phyloP scores from a whole-genome alignment of 2,329 filamentous ascomycete genomes.

The Amylocarpus encephaloides region DNA sequence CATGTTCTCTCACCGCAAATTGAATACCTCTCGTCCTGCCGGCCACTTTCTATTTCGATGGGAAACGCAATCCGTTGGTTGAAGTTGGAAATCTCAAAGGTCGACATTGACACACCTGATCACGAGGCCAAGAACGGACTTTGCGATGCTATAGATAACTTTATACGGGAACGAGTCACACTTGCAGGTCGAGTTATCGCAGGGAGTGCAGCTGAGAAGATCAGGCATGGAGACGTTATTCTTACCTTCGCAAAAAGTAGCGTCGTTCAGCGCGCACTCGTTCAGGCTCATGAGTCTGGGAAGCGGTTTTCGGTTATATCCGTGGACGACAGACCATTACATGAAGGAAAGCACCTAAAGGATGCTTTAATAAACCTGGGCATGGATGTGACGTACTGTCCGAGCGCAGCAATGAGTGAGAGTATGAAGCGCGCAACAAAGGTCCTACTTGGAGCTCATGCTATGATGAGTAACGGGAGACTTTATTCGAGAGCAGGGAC shows the following conservation, averaged over 20 bases:
- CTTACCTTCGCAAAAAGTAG: constrained; percentile 82
- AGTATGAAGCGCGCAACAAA: constrained; percentile 57
- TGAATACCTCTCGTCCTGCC: constrained; percentile 85
- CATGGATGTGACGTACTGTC: constrained; percentile 72
- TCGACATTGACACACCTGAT: constrained; percentile 81
- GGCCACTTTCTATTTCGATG: constrained; percentile 95
- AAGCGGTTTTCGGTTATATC: constrained; percentile 78
- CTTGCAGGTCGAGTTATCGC: constrained; percentile 84
- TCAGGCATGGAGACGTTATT: constrained; percentile 73
- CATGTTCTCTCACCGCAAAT: constrained; percentile 93
- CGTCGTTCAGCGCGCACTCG: constrained; percentile 76
- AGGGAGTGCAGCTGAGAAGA: constrained; percentile 65
- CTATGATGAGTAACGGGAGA: constrained; percentile 91
- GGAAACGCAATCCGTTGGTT: constrained; percentile 94
- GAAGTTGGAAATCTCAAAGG: constrained; percentile 84
- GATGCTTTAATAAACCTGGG: constrained; percentile 60
- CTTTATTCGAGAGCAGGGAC: constrained; percentile 86
- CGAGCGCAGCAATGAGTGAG: constrained; percentile 70
- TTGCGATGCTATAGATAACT: constrained; percentile 75
- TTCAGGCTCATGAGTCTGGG: constrained; percentile 63
- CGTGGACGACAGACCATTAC: constrained; percentile 68
- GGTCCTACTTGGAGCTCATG: constrained; percentile 81
- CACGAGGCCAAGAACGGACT: constrained; percentile 73
- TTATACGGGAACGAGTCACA: constrained; percentile 84
- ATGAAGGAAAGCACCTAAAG: constrained; percentile 66